Base-by-base conservation (phyloP, 2,329 filamentous ascomycete genomes). In the Ramularia endophylla region DNA sequence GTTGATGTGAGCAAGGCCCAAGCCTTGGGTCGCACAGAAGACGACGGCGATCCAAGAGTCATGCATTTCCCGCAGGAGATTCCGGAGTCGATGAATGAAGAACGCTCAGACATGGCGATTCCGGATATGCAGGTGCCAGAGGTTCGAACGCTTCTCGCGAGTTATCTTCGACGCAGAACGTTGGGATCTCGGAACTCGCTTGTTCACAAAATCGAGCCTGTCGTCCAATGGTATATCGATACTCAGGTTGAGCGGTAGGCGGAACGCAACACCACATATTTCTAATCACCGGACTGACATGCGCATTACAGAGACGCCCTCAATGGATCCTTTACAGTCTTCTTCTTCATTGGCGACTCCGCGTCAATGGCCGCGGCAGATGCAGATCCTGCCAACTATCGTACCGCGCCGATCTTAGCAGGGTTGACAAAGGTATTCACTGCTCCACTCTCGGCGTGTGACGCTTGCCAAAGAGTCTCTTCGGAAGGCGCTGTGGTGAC, bases 391-490 rank as follows among this genome's bases (percentile, higher is more conserved):
- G 4, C 8, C 5, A 15, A 32, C 30, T 32, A 32, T 17, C 18
- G 15, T 17, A 32, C 30, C 30, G 30, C 30, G 7, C 30, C 30
- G 5, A 32, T 17, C 30, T 16, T 16, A 17, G 30, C 30, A 15
- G 30, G 30, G 15, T 11, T 32, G n/a, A 32, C 30, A 15, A 32
- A 32, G n/a, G 18, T 32, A 15, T 32, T 32, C 30, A 32, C 30
- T 11, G 30, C 30, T 2, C 30, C 30, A 15, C 16, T 16, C 16
- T 15, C 16, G 13, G n/a, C 8, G 8, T 37, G 35, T 16, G 22
- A 25, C 12, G 18, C 16, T 17, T 32, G 30, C 30, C 15, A 32
- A 12, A 13, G 4, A 2, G 5, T 11, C 13, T 15, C 30, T 11
- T 15, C 16, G 6, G 30, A 32, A 8, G 12, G n/a, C n/a, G 30